These are phyloP conservation scores for Talaromyces verruculosus DNA, from an alignment of 2,329 filamentous ascomycete species.

Conservation along the genomic window DNA sequence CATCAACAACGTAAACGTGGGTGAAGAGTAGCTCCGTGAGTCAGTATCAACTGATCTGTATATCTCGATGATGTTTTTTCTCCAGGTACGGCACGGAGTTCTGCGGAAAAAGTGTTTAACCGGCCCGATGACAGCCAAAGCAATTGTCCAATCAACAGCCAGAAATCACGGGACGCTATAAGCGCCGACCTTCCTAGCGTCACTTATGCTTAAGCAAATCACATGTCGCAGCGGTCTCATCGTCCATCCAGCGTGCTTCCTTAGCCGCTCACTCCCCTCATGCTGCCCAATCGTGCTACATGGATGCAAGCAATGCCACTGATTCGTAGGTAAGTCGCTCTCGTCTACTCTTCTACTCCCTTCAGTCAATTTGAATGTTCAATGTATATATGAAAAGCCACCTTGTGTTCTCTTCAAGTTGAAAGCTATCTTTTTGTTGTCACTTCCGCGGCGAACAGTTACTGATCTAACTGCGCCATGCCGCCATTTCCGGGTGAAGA, in stretches of 20 bases:
- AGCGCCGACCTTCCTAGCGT: conserved; percentile 12
- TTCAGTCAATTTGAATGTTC: background rate
- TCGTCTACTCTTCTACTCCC: background rate
- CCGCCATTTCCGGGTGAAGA: conserved; percentile 50
- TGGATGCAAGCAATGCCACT: background rate
- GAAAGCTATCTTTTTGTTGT: conserved; percentile 15
- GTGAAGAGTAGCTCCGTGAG: background rate
- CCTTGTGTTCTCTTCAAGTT: background rate
- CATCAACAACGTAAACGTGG: too few relatives aligned
- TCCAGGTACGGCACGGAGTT: conserved; percentile 4
- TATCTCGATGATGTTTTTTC: background rate
- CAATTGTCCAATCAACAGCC: background rate
- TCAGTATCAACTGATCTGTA: background rate
- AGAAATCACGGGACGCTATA: background rate
- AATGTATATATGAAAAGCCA: conserved; percentile 6
- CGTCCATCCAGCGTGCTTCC: conserved; percentile 20
- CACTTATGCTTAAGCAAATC: conserved; percentile 16
- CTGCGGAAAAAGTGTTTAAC: conserved; percentile 14
- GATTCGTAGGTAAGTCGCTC: conserved; percentile 14
- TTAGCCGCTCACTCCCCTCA: conserved; percentile 19
- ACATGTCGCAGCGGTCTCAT: conserved; percentile 7
- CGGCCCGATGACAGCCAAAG: background rate
- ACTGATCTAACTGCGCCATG: conserved; percentile 34
- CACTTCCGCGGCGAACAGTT: background rate
- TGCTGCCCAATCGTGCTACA: conserved; percentile 11